Conservation (phyloP, 2,329 filamentous ascomycete genomes). For the Penicillium sumatraense region DNA sequence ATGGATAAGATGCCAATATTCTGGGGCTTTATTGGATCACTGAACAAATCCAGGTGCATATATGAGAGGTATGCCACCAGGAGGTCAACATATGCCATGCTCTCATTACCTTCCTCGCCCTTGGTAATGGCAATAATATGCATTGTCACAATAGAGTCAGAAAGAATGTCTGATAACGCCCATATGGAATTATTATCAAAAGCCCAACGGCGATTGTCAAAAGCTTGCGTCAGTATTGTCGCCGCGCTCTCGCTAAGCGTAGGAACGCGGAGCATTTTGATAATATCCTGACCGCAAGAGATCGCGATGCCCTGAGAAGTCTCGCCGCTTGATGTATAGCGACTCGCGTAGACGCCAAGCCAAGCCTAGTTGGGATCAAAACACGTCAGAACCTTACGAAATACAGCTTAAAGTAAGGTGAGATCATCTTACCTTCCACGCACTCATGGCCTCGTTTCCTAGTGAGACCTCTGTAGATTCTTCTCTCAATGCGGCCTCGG, state of each 20-base stretch:
- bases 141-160: slow-evolving; percentile 35
- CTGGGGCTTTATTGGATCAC: slow-evolving; percentile 33
- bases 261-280: slow-evolving; percentile 29
- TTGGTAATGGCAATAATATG: slow-evolving; percentile 39
- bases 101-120: slow-evolving; percentile 43
- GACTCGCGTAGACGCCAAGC: slow-evolving; percentile 36
- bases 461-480: slow-evolving; percentile 26
- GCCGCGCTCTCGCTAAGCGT: slow-evolving; percentile 26
- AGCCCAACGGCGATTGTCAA: slow-evolving; percentile 26
- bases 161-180: slow-evolving; percentile 39
- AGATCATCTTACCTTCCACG: slow-evolving; percentile 39
- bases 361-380: slow-evolving; percentile 34
- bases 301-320: slow-evolving; percentile 28
- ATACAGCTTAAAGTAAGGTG: not conserved
- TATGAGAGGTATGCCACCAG: slow-evolving; percentile 42
- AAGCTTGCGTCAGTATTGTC: slow-evolving; percentile 23
- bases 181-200: slow-evolving; percentile 23
- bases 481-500: slow-evolving; percentile 21
- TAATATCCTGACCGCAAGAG: slow-evolving; percentile 39
- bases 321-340: slow-evolving; percentile 15
- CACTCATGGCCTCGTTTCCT: slow-evolving; percentile 40
- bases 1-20: slow-evolving; percentile 41
- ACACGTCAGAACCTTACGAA: not conserved
- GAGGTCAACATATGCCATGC: slow-evolving; percentile 46
- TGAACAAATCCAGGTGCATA: slow-evolving; percentile 37